Conservation (phyloP, 176 grass and related monocot species). For the Lolium perenne region DNA sequence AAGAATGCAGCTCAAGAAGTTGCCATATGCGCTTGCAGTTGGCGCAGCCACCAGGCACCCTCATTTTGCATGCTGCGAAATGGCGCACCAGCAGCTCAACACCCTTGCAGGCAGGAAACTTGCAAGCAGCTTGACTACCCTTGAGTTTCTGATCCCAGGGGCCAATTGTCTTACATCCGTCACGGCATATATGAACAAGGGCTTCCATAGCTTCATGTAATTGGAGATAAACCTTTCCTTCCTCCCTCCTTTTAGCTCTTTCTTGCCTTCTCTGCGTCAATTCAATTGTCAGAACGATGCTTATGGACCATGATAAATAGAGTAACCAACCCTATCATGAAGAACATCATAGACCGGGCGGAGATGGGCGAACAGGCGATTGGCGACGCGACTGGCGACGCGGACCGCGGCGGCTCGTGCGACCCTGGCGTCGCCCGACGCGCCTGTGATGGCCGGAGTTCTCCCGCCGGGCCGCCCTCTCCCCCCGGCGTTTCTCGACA, state of each 20-base stretch:
- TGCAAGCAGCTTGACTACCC: slow-evolving; percentile 52
- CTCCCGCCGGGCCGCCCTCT: too few species aligned
- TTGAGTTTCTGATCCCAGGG: slow-evolving; percentile 72
- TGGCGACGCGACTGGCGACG: too few species aligned
- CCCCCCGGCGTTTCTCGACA: too few species aligned
- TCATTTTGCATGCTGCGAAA: slow-evolving; percentile 60
- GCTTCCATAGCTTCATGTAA: slow-evolving; percentile 86
- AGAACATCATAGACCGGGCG: too few species aligned
- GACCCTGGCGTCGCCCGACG: too few species aligned
- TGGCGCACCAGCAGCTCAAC: slow-evolving; percentile 79
- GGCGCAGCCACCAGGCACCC: slow-evolving; percentile 78
- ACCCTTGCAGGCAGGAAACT: slow-evolving; percentile 77
- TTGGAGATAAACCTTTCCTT: slow-evolving; percentile 72
- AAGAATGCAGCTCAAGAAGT: slow-evolving; percentile 84
- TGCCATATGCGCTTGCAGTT: slow-evolving; percentile 95
- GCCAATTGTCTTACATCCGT: slow-evolving; percentile 83
- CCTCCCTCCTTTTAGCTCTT: slow-evolving; percentile 51
- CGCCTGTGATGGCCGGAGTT: too few species aligned
- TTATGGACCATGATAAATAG: neutral
- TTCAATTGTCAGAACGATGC: neutral
- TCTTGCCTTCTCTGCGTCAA: slow-evolving; percentile 63
- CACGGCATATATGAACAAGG: slow-evolving; percentile 77
- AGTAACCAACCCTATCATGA: too few species aligned
- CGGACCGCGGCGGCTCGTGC: too few species aligned
- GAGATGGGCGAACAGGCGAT: too few species aligned